A percentile compares a stretch with the other conserved stretches of the same genome.
These are phyloP conservation scores for Yamadazyma sp. DNA, from an alignment of 1,139 yeast species.

Conservation along the genomic window DNA sequence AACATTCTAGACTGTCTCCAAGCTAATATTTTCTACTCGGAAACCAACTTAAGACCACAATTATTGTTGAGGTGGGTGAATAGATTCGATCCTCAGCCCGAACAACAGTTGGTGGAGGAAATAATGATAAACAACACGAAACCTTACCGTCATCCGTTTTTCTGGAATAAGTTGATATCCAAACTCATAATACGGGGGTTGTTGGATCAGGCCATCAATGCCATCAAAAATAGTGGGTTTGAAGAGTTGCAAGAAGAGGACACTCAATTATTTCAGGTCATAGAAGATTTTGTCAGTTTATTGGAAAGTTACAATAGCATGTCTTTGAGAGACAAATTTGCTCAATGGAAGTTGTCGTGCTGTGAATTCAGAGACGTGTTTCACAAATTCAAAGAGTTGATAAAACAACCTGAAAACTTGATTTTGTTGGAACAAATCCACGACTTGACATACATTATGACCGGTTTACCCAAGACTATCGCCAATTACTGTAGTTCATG, in stretches of 20 bases:
- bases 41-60: conserved; percentile 45
- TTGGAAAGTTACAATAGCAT: conserved; percentile 42
- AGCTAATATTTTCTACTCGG: conserved; percentile 49
- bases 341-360: conserved; percentile 50
- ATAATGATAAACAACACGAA: conserved; percentile 41
- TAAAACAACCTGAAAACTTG: conserved; percentile 19
- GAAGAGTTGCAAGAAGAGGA: conserved; percentile 31
- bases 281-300: conserved; percentile 47
- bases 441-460: conserved; percentile 43
- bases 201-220: conserved; percentile 53
- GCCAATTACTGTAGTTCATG: conserved; percentile 53
- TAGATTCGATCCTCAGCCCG: conserved; percentile 62
- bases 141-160: conserved; percentile 55
- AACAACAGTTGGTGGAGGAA: conserved; percentile 44
- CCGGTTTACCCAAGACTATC: conserved; percentile 58
- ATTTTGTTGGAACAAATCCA: conserved; percentile 40
- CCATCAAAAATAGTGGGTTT: conserved; percentile 41
- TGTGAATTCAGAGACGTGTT: conserved; percentile 51
- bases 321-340: conserved; percentile 42
- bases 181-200: conserved; percentile 65
- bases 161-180: conserved; percentile 62
- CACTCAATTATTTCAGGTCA: conserved; percentile 34
- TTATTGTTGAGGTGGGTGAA: conserved; percentile 62
- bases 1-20: conserved; percentile 58
- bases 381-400: conserved; percentile 22